These are phyloP conservation scores for Skeletonema tropicum DNA, from an alignment of 108 stramenopile species.

Conservation along the genomic window DNA sequence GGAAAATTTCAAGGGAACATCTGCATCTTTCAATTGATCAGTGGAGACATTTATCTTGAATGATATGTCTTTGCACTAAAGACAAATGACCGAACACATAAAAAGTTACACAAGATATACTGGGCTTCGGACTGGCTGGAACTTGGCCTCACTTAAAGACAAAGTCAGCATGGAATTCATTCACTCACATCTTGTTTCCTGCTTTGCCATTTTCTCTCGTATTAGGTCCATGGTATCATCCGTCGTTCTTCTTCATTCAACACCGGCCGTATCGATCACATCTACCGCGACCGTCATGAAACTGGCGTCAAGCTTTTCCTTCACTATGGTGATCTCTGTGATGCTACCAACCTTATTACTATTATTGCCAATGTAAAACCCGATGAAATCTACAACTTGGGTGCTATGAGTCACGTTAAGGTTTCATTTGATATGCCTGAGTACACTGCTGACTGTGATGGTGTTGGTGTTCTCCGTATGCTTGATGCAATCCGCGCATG, in stretches of 20 bases:
- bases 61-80: neutral
- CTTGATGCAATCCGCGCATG: constrained; percentile 97
- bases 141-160: neutral
- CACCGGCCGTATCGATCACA: constrained; percentile 98
- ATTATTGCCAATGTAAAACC: constrained; percentile 90
- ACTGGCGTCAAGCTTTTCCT: constrained; percentile 95
- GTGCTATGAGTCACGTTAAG: constrained; percentile 99
- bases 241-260: constrained; percentile 99
- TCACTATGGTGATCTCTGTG: constrained; percentile 99
- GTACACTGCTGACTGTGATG: constrained; percentile 98
- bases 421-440: constrained; percentile 99
- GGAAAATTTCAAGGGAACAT: neutral
- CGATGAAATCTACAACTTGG: constrained; percentile 98
- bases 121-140: neutral
- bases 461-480: constrained; percentile 98
- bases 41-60: neutral
- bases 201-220: neutral
- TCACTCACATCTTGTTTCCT: constrained; percentile 3
- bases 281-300: constrained; percentile 96
- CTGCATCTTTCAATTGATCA: neutral
- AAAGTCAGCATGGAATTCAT: neutral
- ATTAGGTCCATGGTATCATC: constrained; percentile 97
- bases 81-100: neutral
- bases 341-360: constrained; percentile 95
- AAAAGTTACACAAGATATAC: neutral